Evolutionary conservation across 495 filamentous ascomycete species (phyloP), one percentile per base, ranked within the genome.

Genomic region (Podospora didyma): DNA sequence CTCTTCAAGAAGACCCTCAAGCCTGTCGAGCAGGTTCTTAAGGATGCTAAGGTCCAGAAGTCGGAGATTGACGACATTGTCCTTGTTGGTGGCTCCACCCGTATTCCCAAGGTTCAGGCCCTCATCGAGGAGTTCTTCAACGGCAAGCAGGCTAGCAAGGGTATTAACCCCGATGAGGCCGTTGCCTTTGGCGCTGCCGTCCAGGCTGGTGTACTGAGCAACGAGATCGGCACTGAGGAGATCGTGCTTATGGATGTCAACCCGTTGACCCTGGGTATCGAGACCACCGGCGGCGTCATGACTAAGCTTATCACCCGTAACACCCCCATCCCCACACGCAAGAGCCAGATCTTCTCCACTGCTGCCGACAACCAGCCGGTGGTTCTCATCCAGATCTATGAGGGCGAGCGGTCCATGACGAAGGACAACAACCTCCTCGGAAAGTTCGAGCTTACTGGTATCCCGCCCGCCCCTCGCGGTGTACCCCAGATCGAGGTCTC

Each of bases 1-100:
- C 86, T 99, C 59, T 97, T 99, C 84, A 93, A 92, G 82, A 92
- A 89, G 82, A 99, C 95, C 60, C 86, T 99, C 51, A 96, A 97
- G 84, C 95, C 95, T 37, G 95, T 99, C 55, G 92, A 97, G 79
- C 95, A 97, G 81, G 90, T 96, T 57, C 81, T 96, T 67, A 92
- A 90, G 80, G 90, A 96, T 60, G 88, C 89, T 65, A 92, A 93
- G 82, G 83, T 91, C 66, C 89, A 89, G 82, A 94, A 93, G 84
- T 76, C 76, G 51, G 89, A 95, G 56, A 74, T 96, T 61, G 82
- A 92, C 59, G 90, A 95, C 66, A 94, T 96, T 61, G 90, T 96
- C 58, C 82, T 95, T 24, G 90, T 96, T 57, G 90, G 90, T 83
- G 89, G 89, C 73, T 93, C 89, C 61, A 93, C 89, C 64, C 92